phyloP scores from a whole-genome alignment of 108 stramenopile genomes.

The Cyclotella baltica region DNA sequence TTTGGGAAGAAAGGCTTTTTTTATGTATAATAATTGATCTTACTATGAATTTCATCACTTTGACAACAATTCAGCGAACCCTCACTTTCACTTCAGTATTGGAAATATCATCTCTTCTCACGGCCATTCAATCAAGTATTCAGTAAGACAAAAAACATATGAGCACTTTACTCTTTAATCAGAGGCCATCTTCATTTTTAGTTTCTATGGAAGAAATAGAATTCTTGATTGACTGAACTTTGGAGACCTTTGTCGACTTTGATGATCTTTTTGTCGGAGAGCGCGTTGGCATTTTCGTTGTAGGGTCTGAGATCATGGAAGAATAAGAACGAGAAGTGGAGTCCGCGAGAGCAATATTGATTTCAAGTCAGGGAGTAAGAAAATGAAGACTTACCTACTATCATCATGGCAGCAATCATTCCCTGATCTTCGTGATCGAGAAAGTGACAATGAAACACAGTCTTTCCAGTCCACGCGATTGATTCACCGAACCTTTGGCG shows the following conservation, averaged over 20 bases:
- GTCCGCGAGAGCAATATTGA: background rate
- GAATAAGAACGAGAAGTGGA: background rate
- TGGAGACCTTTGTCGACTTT: background rate
- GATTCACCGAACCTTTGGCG: conserved; percentile 1
- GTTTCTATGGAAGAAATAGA: background rate
- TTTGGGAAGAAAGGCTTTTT: background rate
- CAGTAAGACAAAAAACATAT: background rate
- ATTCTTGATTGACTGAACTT: background rate
- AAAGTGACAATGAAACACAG: background rate
- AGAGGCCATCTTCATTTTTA: background rate
- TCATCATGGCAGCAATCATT: conserved; percentile 7
- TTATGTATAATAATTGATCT: background rate
- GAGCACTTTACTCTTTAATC: background rate
- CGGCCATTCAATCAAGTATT: background rate
- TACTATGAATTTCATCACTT: background rate
- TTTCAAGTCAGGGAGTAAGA: background rate
- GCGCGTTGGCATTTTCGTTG: background rate
- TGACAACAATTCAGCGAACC: background rate
- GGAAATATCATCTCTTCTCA: background rate
- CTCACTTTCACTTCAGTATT: background rate
- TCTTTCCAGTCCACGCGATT: background rate
- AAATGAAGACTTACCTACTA: background rate
- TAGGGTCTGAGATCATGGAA: background rate
- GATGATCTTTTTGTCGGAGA: background rate
- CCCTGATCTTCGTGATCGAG: conserved; percentile 4